Base-by-base conservation (phyloP, 257 asterid genomes). In the Avicennia marina region DNA sequence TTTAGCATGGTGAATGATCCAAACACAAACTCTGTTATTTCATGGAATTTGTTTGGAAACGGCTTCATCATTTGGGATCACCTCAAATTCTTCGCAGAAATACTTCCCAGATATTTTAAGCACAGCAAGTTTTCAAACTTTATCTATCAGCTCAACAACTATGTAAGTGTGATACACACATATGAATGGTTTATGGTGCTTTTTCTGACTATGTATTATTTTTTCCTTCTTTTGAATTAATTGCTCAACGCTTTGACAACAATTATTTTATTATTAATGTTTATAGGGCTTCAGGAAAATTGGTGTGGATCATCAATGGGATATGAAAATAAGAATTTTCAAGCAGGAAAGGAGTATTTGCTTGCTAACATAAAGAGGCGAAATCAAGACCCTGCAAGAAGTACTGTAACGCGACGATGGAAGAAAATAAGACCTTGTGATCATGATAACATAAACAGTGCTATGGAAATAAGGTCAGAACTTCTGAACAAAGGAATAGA, bases 101-200 rank as follows among this genome's bases (percentile, higher is more conserved):
- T 83, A 53, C 75, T 83, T 1, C 87, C 87, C 13, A 48, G 25
- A 32, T 68, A 70, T 42, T 86, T 83, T 46, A 86, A 58, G 61
- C 90, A 81, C 60, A 69, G 48, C 69, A 81, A 76, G 29, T 71
- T 86, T 39, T 71, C 94, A 0, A 81, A 87, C 74, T 86, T 83
- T 40, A 51, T 76, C 32, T 81, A 77, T 64, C 94, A 86, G 16
- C 94, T 86, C 66, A 81, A 79, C 60, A 81, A 73, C 75, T 86
- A 86, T 54, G 95, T 81, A 66, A 2, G 44, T 57, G n/a, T 11
- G 34, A 2, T 2, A n/a, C 0, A 46, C 11, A 11, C 7, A 38
- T 0, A 31, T 11, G 17, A 42, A 3, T 6, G 22, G 15, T 11
- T 2, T 38, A 11, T 38, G n/a, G n/a, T 15, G 47, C 19, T 22